These are phyloP conservation scores for Larix kaempferi DNA, from an alignment of 75 land plant species.

Conservation along the genomic window DNA sequence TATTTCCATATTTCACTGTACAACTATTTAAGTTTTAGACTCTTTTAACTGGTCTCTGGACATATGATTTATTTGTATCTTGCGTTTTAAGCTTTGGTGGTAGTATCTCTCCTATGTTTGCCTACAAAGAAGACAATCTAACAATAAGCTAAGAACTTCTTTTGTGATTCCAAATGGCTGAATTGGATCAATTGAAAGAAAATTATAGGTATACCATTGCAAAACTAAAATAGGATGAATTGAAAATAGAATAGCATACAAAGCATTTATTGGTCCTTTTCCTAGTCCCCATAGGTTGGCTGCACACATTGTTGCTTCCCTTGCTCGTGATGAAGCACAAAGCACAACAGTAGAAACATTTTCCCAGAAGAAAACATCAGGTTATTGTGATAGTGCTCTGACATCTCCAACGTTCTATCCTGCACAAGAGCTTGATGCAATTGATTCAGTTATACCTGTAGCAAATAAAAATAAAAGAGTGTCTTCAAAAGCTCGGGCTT, in stretches of 20 bases:
- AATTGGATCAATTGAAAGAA: conserved; percentile 68
- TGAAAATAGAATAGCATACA: conserved; percentile 84
- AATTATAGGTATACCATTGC: conserved; percentile 68
- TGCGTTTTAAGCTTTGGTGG: no score
- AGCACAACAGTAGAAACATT: conserved; percentile 47
- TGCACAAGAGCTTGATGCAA: no score
- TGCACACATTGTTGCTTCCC: conserved; percentile 57
- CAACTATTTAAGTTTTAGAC: no score
- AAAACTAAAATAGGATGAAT: conserved; percentile 49
- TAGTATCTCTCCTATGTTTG: no score
- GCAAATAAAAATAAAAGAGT: no score
- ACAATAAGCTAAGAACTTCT: conserved; percentile 23
- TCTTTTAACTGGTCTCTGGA: no score
- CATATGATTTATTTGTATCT: no score
- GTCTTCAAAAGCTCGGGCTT: no score
- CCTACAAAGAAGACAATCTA: no score
- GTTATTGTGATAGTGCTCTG: conserved; percentile 27
- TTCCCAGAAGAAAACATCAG: conserved; percentile 63
- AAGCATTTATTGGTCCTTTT: conserved; percentile 64
- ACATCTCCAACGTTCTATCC: no score
- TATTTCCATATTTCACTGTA: no score
- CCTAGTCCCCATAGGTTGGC: conserved; percentile 89
- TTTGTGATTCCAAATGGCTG: conserved; percentile 40
- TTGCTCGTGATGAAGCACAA: conserved; percentile 47
- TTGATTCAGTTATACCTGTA: no score